Conservation (phyloP, 495 filamentous ascomycete species). For the Ramalina peruviana region DNA sequence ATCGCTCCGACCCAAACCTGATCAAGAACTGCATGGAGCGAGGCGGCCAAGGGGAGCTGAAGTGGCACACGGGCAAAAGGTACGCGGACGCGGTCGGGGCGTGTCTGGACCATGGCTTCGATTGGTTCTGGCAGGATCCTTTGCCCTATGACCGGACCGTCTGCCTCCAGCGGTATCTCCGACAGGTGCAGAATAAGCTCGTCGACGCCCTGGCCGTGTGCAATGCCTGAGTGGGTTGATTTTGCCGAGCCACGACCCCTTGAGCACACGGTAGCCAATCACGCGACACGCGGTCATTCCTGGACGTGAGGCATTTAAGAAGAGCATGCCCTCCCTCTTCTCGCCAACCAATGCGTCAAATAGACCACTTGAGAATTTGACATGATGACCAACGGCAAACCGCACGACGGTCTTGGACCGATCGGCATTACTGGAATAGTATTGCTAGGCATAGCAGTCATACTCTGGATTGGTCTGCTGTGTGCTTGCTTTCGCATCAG, state of each 20-base stretch:
- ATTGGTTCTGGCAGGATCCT: constrained; percentile 15
- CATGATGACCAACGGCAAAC: too few relatives aligned
- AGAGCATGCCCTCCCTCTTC: too few relatives aligned
- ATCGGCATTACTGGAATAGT: neutral
- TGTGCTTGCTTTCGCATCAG: too few relatives aligned
- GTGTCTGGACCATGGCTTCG: constrained; percentile 14
- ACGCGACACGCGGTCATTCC: too few relatives aligned
- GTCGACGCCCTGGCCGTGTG: constrained; percentile 11
- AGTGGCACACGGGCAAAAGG: constrained; percentile 3
- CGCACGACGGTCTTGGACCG: too few relatives aligned
- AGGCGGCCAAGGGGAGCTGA: constrained; percentile 18
- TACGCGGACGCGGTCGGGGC: constrained; percentile 13
- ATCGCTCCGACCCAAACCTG: constrained; percentile 11
- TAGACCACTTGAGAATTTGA: too few relatives aligned
- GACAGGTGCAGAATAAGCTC: constrained; percentile 6
- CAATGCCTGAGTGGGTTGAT: constrained; percentile 1
- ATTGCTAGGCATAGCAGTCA: too few relatives aligned
- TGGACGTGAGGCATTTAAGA: too few relatives aligned
- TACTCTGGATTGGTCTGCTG: too few relatives aligned
- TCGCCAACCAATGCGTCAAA: too few relatives aligned
- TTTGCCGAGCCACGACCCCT: too few relatives aligned
- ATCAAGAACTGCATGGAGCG: constrained; percentile 23
- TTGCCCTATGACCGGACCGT: neutral
- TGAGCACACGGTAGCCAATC: too few relatives aligned
- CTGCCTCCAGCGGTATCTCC: constrained; percentile 6